Base-by-base conservation (phyloP, 2,329 filamentous ascomycete genomes). In the Didymellaceae sp. region DNA sequence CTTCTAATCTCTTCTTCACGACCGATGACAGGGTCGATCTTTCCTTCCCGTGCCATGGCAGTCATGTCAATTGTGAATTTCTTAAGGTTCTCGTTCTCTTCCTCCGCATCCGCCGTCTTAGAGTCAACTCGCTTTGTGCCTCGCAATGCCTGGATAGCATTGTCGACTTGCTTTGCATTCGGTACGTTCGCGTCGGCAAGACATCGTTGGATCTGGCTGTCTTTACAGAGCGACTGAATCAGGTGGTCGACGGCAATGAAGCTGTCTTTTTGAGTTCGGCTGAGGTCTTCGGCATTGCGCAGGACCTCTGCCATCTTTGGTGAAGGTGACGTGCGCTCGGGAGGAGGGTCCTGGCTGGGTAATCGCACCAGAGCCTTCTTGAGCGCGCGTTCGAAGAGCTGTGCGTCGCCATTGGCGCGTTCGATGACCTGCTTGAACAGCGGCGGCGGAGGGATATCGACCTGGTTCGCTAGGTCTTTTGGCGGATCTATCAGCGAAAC, bases 61-160 rank as follows among this genome's bases (percentile, higher is more conserved):
- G 94, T 99, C 91, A 99, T 96, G 75, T 99, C 94, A 67, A 97
- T 94, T 48, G 94, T 97, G 76, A 97, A 99, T 69, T 97, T 99
- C 78, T 92, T 90, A 54, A 99, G 80, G 70, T 96, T 97, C 76
- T 99, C 94, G 66, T 92, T 90, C 67, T 97, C 93, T 67, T 89
- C 82, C 75, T 97, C 94, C 0, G 88, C 86, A 75, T 99, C 94
- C 46, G 94, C 94, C 4, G 90, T 96, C 79, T 96, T 96, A 53
- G 91, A 96, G 75, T 99, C 94, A 32, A 99, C 92, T 57, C 93
- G 84, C 77, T 87, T 91, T 32, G 91, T 97, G 54, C 94, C 94
- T 58, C 94, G 88, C 63, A 99, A 96, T 52, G 91, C 86, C 67
- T 91, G 85, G 31, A 99, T 85, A n/a, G 94, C 93, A 59, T 89